Evolutionary conservation across 345 rosid genomes (phyloP), one percentile per base, ranked within the genome.

Genomic region (Eucalyptus leucophloia): DNA sequence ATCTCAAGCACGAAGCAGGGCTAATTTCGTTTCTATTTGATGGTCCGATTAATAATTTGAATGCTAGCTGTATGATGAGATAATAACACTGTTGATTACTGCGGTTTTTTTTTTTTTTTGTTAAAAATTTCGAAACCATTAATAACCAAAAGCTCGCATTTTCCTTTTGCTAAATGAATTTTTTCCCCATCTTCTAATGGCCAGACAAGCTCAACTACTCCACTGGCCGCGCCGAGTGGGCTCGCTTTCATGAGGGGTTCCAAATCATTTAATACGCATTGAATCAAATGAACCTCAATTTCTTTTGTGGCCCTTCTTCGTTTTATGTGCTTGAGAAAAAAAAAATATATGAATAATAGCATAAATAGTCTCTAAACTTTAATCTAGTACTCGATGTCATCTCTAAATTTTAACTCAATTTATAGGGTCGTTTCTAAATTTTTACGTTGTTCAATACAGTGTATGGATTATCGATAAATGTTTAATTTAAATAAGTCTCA

Each of bases 341-440:
- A 65, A 49, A 12, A 12, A 77, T 5, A 19, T 21, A 37, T 24
- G 5, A 2, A 40, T 40, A 21, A 19, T 21, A 19, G 0, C 9
- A 19, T 23, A 6, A 37, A 37, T 8, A 6, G 3, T 67, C 9
- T 5, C 42, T 17, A 17, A 69, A 34, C 7, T 11, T 72, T 19
- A 19, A 18, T 9, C 1, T 19, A 18, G 12, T 34, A 37, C 2
- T 2, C 1, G 3, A 34, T 18, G 4, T 72, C 0, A 4, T 34
- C 0, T 3, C 2, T 19, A 34, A 69, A 34, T 0, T 34, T 18
- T 69, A 12, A 7, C 7, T 7, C 13, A 34, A 69, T 34, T 5
- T 18, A 40, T 5, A 34, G 5, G 11, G 6, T 2, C 3, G 0
- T 34, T 69, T 5, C 0, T 69, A 34, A 6, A 34, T 5, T 34